Evolutionary conservation across 2,329 filamentous ascomycete species (phyloP), one percentile per base, ranked within the genome.

Genomic region (Aspergillus pseudoviridinutans): DNA sequence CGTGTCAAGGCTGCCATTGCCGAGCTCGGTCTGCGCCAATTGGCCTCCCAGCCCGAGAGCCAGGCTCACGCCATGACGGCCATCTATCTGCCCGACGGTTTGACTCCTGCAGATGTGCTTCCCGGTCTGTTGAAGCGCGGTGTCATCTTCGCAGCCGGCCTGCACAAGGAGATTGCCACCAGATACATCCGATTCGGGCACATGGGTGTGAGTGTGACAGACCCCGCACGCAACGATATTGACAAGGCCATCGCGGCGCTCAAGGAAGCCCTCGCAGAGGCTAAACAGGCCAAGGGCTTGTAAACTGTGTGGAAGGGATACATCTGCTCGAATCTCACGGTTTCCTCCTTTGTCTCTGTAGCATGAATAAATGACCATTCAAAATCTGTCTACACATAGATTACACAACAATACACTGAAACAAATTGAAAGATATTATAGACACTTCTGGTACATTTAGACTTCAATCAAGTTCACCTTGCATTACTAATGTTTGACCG

Each of bases 11-110:
- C 90, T 71, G 86, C 89, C 20, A 82, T 97, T 53, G 78, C 85
- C 4, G 88, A 89, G 53, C 81, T 97, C 38, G 94, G 94, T 3
- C 82, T 99, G 58, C 89, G 91, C 78, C 90, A 97, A 73, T 82
- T 99, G 41, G 92, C 94, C 24, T 76, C 84, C 38, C 90, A 93
- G 74, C 88, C 90, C 0, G 91, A 93, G 68, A 89, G 96, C 76
- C 93, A 97, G 79, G 92, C 94, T 46, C 93, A 96, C 74, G 92
- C 90, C 68, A 99, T 99, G 94, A 99, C 94, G 3, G 93, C 94
- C 58, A 94, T 99, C 65, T 97, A 94, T 76, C 83, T 99, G 55
- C 94, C 94, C 1, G 91, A 97, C 60, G 87, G 83, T 44, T 79
- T 97, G 54, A 87, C 88, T 66, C 87, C 89, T 29, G 84, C 92